Evolutionary conservation across 2,329 filamentous ascomycete genomes (phyloP).

Genomic region (Phyllosticta citribraziliensis): DNA sequence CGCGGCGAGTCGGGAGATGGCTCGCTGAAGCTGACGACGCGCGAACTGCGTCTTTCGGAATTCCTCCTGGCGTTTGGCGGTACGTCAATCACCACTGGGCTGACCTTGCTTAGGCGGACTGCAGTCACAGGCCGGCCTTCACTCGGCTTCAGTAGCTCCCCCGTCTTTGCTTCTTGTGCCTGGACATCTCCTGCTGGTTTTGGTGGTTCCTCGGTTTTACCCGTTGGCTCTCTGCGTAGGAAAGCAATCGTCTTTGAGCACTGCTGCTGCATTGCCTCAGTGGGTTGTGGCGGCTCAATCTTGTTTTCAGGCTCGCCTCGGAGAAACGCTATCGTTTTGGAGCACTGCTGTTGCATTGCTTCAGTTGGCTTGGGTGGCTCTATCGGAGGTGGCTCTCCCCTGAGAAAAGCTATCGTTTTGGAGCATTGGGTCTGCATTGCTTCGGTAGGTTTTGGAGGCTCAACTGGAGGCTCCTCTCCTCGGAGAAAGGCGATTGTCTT

Average conservation of each 20-base stretch:
- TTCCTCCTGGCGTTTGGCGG: background rate
- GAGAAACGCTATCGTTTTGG: background rate
- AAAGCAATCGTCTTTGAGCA: background rate
- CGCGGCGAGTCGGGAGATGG: background rate
- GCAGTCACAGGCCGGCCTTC: background rate
- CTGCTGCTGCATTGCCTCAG: background rate
- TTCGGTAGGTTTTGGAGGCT: background rate
- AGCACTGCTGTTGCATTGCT: background rate
- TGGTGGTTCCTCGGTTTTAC: background rate
- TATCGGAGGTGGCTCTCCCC: background rate
- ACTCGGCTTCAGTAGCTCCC: background rate
- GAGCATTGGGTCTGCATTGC: background rate
- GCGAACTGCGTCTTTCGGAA: background rate
- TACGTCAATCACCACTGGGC: background rate
- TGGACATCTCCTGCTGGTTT: background rate
- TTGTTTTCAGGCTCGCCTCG: background rate
- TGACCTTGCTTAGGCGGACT: background rate
- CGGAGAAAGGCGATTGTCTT: background rate
- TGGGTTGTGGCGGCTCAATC: background rate
- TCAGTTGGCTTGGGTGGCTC: background rate
- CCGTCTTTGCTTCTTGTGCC: background rate
- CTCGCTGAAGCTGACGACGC: background rate
- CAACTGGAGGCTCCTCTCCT: background rate
- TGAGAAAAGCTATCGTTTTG: background rate
- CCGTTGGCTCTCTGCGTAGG: background rate